Conservation (phyloP, 352 stramenopile genomes). For the Nannochloropsis limnetica region DNA sequence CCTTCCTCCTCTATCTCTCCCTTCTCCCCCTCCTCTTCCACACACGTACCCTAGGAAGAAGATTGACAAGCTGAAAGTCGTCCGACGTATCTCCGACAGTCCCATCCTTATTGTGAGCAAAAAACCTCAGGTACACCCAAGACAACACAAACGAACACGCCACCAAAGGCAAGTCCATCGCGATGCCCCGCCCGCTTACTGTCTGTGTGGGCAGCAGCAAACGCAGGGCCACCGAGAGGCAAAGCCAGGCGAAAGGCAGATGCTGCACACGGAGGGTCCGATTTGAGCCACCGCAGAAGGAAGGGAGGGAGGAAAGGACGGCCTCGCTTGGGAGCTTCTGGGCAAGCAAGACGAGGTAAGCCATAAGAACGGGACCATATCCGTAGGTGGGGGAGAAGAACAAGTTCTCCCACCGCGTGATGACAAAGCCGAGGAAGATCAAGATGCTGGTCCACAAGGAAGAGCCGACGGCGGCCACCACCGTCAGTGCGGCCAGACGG, state of each 20-base stretch:
- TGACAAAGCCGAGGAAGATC: not conserved
- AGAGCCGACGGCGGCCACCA: not conserved
- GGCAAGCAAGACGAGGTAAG: not conserved
- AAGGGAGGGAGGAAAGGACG: not conserved
- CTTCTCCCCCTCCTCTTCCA: not conserved
- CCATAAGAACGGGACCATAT: constrained; percentile 1
- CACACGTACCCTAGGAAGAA: constrained; percentile 9
- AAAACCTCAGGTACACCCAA: constrained; percentile 3
- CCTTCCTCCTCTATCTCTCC: not conserved
- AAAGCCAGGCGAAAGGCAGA: not conserved
- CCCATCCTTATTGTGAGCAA: constrained; percentile 29
- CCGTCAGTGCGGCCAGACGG: constrained; percentile 3
- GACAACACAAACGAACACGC: not conserved
- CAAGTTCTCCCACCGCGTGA: constrained; percentile 19
- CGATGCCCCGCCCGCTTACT: not conserved
- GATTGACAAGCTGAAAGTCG: not conserved
- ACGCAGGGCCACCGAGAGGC: not conserved
- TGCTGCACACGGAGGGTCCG: not conserved
- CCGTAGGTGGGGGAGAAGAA: constrained; percentile 12
- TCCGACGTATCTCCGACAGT: not conserved
- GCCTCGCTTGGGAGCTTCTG: constrained; percentile 23
- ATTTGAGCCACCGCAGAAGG: not conserved
- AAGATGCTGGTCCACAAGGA: not conserved
- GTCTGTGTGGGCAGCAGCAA: not conserved
- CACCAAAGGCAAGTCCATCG: constrained; percentile 29